These are phyloP conservation scores for Coriolopsis trogii DNA, from an alignment of 1,284 basidiomycete species.

Conservation along the genomic window DNA sequence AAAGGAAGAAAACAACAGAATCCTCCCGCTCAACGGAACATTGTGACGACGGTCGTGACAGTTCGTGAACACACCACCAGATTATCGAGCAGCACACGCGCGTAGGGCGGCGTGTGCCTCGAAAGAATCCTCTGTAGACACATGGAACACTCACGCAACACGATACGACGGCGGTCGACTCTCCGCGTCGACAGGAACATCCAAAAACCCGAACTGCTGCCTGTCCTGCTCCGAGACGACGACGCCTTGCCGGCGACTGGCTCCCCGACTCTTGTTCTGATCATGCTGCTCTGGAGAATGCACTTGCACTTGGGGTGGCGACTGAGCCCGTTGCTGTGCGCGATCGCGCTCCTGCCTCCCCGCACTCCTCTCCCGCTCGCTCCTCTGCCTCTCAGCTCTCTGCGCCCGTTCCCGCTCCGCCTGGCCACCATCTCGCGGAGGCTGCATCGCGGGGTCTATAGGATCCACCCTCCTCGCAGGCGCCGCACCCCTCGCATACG, in stretches of 20 bases:
- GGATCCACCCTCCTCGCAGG: conserved; percentile 17
- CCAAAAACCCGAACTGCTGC: conserved; percentile 16
- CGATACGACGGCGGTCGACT: conserved; percentile 16
- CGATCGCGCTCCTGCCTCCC: not conserved
- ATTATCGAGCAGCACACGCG: no score
- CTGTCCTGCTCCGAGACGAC: conserved; percentile 12
- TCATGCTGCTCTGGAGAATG: not conserved
- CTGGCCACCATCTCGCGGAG: not conserved
- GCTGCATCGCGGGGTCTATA: conserved; percentile 18
- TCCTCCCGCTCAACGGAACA: no score
- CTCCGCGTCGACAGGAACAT: conserved; percentile 21
- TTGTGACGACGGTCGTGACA: not conserved
- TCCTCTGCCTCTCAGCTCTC: not conserved
- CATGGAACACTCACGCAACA: conserved; percentile 3
- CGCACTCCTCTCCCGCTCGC: not conserved
- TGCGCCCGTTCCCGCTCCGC: not conserved
- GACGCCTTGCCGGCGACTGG: conserved; percentile 3
- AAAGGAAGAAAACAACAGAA: no score
- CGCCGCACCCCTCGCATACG: not conserved
- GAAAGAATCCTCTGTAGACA: no score
- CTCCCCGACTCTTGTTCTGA: conserved; percentile 1
- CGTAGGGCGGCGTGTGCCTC: no score
- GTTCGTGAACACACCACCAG: no score
- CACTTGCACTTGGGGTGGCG: not conserved
- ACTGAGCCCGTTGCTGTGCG: not conserved